Evolutionary conservation across 805 yeast genomes (phyloP).

Genomic region (Wickerhamiella kurtzmanii): DNA sequence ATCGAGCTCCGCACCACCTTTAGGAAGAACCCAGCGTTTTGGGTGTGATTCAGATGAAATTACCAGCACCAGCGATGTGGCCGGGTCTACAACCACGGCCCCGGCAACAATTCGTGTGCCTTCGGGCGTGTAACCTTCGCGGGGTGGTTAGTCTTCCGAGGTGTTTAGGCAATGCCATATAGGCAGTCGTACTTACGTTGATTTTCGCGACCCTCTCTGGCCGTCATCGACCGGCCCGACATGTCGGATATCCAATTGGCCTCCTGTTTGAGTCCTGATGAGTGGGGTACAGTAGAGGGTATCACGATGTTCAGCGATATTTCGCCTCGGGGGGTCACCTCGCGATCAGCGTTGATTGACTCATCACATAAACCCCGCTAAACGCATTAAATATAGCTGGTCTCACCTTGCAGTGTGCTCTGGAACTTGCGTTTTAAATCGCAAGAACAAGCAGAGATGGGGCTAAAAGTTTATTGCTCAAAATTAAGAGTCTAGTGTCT

Average conservation of each 20-base stretch:
- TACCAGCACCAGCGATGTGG: conserved; percentile 54
- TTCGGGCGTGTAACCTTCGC: conserved; percentile 33
- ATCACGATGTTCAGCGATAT: not conserved
- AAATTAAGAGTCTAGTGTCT: too few relatives aligned
- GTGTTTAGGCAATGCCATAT: not conserved
- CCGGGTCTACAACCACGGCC: conserved; percentile 54
- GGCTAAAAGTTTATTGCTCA: too few relatives aligned
- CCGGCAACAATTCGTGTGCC: conserved; percentile 93
- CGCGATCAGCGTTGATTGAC: not conserved
- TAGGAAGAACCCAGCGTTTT: conserved; percentile 78
- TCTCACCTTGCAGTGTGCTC: too few relatives aligned
- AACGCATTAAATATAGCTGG: too few relatives aligned
- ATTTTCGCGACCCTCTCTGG: conserved; percentile 28
- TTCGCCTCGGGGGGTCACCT: not conserved
- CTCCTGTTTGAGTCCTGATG: not conserved
- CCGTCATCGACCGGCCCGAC: conserved; percentile 20
- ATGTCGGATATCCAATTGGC: not conserved
- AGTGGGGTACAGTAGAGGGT: not conserved
- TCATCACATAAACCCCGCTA: too few relatives aligned
- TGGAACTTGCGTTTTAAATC: too few relatives aligned
- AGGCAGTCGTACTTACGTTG: conserved; percentile 19
- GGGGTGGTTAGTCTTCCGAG: conserved; percentile 10
- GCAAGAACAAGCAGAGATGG: too few relatives aligned
- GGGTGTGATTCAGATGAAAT: conserved; percentile 59
- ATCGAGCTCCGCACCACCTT: conserved; percentile 88